phyloP scores from a whole-genome alignment of 2,329 filamentous ascomycete species.

The Venturiaceae sp. region DNA sequence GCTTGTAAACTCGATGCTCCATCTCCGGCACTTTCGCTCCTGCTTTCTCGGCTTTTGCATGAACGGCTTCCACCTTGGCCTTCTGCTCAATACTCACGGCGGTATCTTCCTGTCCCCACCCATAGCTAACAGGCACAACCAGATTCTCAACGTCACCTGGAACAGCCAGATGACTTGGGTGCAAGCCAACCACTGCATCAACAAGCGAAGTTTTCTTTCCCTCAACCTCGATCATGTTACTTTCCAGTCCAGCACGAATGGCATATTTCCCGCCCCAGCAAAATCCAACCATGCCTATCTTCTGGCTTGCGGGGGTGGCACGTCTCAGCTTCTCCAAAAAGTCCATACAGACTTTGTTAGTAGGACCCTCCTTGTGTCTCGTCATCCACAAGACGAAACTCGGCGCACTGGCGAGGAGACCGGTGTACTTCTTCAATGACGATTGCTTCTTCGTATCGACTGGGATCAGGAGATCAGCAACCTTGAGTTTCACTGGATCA shows the following conservation, averaged over 20 bases:
- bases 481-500: constrained; percentile 19
- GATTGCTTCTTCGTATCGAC: constrained; percentile 25
- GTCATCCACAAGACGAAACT: constrained; percentile 22
- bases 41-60: constrained; percentile 13
- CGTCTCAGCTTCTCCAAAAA: constrained; percentile 21
- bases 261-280: constrained; percentile 30
- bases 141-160: constrained; percentile 27
- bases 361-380: constrained; percentile 21
- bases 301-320: constrained; percentile 18
- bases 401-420: constrained; percentile 24
- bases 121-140: constrained; percentile 22
- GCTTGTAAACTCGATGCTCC: constrained; percentile 23
- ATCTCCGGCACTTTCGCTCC: constrained; percentile 19
- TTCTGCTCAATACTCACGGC: constrained; percentile 19
- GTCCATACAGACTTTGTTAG: constrained; percentile 25
- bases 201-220: constrained; percentile 24
- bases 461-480: constrained; percentile 27
- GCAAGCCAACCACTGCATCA: constrained; percentile 27
- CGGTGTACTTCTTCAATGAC: constrained; percentile 26
- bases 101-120: constrained; percentile 22
- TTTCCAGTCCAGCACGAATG: constrained; percentile 19
- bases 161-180: constrained; percentile 26
- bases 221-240: constrained; percentile 25
- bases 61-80: constrained; percentile 20
- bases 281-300: constrained; percentile 26